These are phyloP conservation scores for Tolypocladium album DNA, from an alignment of 2,329 filamentous ascomycete genomes.

Conservation along the genomic window DNA sequence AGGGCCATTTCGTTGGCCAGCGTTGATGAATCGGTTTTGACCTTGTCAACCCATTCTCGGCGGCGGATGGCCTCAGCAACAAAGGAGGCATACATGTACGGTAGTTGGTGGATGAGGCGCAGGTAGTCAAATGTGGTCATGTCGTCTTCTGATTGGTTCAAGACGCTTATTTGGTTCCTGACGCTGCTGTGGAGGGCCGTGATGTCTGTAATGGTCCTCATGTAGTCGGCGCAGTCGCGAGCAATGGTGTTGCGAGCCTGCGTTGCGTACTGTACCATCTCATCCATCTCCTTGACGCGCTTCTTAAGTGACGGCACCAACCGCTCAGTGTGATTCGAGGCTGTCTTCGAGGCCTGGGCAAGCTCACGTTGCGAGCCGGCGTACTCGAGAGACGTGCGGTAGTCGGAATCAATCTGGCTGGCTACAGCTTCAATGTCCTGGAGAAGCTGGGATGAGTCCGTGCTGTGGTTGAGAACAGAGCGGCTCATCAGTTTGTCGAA, in stretches of 20 bases:
- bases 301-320: constrained; percentile 47
- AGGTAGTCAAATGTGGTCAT: constrained; percentile 73
- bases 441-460: constrained; percentile 58
- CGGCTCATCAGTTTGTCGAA: constrained; percentile 49
- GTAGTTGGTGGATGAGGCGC: constrained; percentile 69
- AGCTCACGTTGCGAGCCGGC: constrained; percentile 51
- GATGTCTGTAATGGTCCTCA: constrained; percentile 73
- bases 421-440: constrained; percentile 79
- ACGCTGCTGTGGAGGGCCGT: constrained; percentile 65
- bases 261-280: constrained; percentile 46
- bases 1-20: constrained; percentile 87
- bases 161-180: constrained; percentile 58
- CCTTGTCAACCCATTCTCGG: constrained; percentile 84
- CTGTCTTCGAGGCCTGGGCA: constrained; percentile 51
- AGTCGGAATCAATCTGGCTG: constrained; percentile 80
- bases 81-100: constrained; percentile 82
- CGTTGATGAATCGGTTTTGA: constrained; percentile 75
- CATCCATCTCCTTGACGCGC: constrained; percentile 49
- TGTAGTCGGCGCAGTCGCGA: constrained; percentile 56
- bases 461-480: constrained; percentile 44
- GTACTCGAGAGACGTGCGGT: constrained; percentile 64
- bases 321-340: constrained; percentile 51
- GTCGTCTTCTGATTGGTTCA: constrained; percentile 66
- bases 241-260: constrained; percentile 60
- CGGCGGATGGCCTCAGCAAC: constrained; percentile 76